Conservation (phyloP, 345 rosid genomes). For the Brassica cretica region DNA sequence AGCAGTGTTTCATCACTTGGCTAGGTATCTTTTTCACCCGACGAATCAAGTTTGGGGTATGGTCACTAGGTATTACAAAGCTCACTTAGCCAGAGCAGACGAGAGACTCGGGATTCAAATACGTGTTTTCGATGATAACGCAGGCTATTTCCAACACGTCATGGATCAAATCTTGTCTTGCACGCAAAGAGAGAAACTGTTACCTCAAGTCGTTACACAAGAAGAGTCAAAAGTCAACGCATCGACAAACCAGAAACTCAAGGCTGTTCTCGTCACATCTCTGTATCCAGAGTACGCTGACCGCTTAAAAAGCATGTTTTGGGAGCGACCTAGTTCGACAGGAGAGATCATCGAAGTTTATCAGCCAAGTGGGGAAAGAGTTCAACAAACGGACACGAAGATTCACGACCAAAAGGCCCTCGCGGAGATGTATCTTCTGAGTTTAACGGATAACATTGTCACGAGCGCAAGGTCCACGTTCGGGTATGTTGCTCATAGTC, state of each 20-base stretch:
- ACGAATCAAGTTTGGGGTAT: conserved; percentile 49
- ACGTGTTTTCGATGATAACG: conserved; percentile 22
- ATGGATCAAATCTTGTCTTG: conserved; percentile 46
- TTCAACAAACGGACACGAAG: conserved; percentile 39
- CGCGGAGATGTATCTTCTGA: conserved; percentile 46
- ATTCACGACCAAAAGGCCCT: conserved; percentile 46
- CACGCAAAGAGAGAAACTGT: conserved; percentile 33
- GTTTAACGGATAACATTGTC: conserved; percentile 43
- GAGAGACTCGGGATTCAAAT: conserved; percentile 47
- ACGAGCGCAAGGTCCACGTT: conserved; percentile 50
- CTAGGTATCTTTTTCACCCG: conserved; percentile 47
- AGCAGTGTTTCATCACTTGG: conserved; percentile 45
- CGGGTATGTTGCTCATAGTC: conserved; percentile 48
- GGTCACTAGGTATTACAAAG: conserved; percentile 37
- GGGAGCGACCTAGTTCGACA: conserved; percentile 33
- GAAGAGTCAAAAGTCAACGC: conserved; percentile 12
- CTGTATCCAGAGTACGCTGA: conserved; percentile 38
- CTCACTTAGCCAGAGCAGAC: conserved; percentile 44
- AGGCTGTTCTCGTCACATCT: conserved; percentile 48
- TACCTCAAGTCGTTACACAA: conserved; percentile 34
- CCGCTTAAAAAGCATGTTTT: conserved; percentile 34
- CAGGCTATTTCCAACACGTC: conserved; percentile 29
- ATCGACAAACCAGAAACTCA: conserved; percentile 12
- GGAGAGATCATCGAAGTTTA: conserved; percentile 41
- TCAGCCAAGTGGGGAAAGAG: conserved; percentile 49